These are phyloP conservation scores for Fusarium guadeloupense DNA, from an alignment of 2,329 filamentous ascomycete genomes.

Conservation along the genomic window DNA sequence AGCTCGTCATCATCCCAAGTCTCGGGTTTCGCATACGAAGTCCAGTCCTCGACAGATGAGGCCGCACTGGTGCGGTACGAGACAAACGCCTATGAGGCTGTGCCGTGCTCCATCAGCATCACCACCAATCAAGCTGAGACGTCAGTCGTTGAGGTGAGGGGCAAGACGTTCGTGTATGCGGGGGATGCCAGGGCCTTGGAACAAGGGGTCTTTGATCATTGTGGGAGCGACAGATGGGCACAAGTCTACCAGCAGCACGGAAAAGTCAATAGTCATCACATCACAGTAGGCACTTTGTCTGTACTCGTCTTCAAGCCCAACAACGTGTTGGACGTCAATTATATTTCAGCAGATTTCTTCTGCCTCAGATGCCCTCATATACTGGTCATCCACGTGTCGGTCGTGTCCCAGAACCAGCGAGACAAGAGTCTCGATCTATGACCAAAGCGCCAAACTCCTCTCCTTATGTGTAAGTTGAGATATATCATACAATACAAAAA, in stretches of 20 bases:
- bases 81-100: conserved; percentile 1
- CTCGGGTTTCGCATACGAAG: conserved; percentile 2
- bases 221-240: conserved; percentile 5
- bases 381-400: conserved; percentile 15
- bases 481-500: conserved; percentile 30
- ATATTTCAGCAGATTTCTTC: conserved; percentile 24
- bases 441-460: conserved; percentile 22
- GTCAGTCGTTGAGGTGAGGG: background rate
- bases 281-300: background rate
- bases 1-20: background rate
- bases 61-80: conserved; percentile 8
- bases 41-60: conserved; percentile 8
- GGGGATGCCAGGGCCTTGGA: conserved; percentile 10
- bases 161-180: conserved; percentile 8
- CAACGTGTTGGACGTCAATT: conserved; percentile 13
- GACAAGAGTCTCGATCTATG: conserved; percentile 1
- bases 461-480: conserved; percentile 26
- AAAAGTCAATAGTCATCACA: background rate
- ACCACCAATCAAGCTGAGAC: background rate
- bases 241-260: background rate
- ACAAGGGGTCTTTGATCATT: conserved; percentile 1
- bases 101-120: background rate
- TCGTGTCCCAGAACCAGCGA: conserved; percentile 14
- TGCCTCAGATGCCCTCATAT: conserved; percentile 15
- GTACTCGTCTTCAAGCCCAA: conserved; percentile 15